Evolutionary conservation across 805 yeast genomes (phyloP), one percentile per base, ranked within the genome.

Genomic region (Metschnikowia henanensis): DNA sequence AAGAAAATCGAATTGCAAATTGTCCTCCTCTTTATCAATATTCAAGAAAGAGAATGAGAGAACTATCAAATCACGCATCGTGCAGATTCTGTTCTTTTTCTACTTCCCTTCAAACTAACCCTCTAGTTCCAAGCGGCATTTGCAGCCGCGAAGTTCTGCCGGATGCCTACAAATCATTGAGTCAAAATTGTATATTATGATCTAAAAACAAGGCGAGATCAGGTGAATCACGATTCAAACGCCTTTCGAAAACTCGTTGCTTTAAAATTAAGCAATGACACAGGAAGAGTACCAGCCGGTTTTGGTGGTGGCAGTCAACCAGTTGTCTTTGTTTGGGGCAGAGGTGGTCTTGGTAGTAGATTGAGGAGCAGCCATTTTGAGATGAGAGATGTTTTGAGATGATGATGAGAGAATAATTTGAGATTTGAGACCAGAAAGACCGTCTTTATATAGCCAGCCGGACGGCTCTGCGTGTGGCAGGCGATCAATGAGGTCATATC

Each of bases 351-450:
- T 38, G 35, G 25, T 32, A 37, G 44, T 38, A 16, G 36, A 21
- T 39, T 39, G 34, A 17, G 50, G 45, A 34, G 49, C 49, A 29
- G 45, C 49, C 49, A 45, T 45, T 32, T n/a, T 45, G 40, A 36
- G 18, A 16, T n/a, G 10, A 21, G 30, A 15, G 35, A 20, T 35
- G 30, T 30, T 21, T 31, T 20, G 20, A 31, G 29, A 18, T 22
- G 19, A 19, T 36, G 26, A 36, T 16, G n/a, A 17, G 6, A 32
- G 13, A 30, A 25, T 30, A 22, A n/a, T 12, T 8, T 3, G 8
- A 23, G 6, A 8, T 5, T 4, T 12, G 25, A 18, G 7, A 23
- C 18, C 18, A 6, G 9, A 15, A 20, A 1, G 26, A 2, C 30
- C 9, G 17, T 6, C 20, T 37, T 37, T 37, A 37, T 37, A 37